These are phyloP conservation scores for Cynanchum wilfordii DNA, from an alignment of 257 asterid genomes.

Conservation along the genomic window DNA sequence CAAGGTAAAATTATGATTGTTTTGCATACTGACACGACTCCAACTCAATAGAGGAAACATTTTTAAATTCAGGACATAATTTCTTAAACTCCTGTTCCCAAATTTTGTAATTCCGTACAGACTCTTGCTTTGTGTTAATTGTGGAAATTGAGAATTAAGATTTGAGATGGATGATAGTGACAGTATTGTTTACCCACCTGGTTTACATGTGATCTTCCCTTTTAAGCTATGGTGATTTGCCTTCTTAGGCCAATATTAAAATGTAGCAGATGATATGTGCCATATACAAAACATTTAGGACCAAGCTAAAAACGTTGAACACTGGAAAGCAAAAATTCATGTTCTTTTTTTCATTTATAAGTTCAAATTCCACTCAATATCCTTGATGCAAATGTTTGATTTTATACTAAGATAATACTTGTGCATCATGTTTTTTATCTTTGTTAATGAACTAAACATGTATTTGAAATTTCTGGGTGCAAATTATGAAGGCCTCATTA, in stretches of 20 bases:
- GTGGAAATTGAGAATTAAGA: too few relatives aligned
- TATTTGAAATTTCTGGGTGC: neutral
- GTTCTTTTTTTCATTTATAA: neutral
- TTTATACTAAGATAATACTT: neutral
- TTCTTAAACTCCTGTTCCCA: too few relatives aligned
- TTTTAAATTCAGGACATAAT: too few relatives aligned
- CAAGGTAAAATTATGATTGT: too few relatives aligned
- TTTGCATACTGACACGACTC: too few relatives aligned
- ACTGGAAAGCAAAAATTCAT: neutral
- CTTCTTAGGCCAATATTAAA: neutral
- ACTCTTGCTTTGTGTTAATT: too few relatives aligned
- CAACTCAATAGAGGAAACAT: too few relatives aligned
- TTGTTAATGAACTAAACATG: conserved; percentile 1
- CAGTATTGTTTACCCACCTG: neutral
- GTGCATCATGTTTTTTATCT: neutral
- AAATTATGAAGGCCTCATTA: conserved; percentile 74
- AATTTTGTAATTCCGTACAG: too few relatives aligned
- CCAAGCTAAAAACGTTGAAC: neutral
- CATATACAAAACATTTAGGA: neutral
- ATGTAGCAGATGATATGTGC: too few relatives aligned
- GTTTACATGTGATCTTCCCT: neutral
- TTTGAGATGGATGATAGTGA: neutral
- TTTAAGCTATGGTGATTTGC: neutral
- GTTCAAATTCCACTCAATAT: neutral
- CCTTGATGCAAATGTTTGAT: neutral